Evolutionary conservation across 2,329 filamentous ascomycete species (phyloP).

Genomic region (Lecanicillium sp.): DNA sequence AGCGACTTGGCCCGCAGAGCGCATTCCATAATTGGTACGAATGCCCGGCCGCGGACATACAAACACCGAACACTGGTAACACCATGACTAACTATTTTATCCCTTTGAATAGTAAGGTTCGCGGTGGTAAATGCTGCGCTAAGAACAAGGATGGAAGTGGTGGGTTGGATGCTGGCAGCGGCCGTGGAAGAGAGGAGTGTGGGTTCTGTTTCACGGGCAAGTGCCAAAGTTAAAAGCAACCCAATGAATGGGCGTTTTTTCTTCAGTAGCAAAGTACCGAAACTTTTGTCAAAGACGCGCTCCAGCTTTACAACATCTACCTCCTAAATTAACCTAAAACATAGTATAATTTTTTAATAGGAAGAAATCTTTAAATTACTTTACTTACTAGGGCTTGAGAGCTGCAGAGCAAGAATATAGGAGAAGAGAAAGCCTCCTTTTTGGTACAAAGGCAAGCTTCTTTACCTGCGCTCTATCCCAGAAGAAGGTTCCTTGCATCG

Average conservation of each 20-base stretch:
- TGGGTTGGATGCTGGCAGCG: neutral
- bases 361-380: too few relatives aligned
- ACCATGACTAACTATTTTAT: neutral
- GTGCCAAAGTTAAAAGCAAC: neutral
- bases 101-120: neutral
- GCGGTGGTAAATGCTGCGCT: neutral
- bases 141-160: neutral
- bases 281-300: too few relatives aligned
- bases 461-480: conserved; percentile 13
- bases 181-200: neutral
- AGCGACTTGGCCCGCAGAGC: neutral
- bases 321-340: too few relatives aligned
- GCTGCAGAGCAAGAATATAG: too few relatives aligned
- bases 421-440: too few relatives aligned
- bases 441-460: conserved; percentile 13
- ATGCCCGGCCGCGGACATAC: neutral
- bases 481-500: conserved; percentile 16
- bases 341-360: too few relatives aligned
- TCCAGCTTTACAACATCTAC: too few relatives aligned
- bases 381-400: too few relatives aligned
- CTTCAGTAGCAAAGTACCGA: too few relatives aligned
- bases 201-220: neutral
- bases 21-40: neutral
- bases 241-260: too few relatives aligned
- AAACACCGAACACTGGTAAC: neutral